Evolutionary conservation across 1,139 yeast genomes (phyloP).

Genomic region (Geotrichum macrosporum): DNA sequence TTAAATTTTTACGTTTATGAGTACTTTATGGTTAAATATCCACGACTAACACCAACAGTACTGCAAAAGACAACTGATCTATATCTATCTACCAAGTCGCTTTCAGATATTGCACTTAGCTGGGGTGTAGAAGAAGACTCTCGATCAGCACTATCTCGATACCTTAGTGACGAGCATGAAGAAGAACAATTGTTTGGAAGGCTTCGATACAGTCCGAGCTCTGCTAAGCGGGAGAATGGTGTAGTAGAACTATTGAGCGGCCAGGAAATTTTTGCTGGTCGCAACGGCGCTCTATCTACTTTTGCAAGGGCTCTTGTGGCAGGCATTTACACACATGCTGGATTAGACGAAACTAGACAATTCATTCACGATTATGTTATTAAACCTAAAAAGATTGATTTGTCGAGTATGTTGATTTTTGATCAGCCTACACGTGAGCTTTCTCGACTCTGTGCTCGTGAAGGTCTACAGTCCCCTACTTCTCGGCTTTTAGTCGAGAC

Average conservation of each 20-base stretch:
- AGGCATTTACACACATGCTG: constrained; percentile 44
- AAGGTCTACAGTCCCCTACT: constrained; percentile 69
- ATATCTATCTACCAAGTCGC: constrained; percentile 60
- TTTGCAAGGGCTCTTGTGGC: constrained; percentile 51
- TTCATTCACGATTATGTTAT: constrained; percentile 72
- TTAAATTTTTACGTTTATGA: constrained; percentile 74
- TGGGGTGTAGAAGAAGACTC: constrained; percentile 90
- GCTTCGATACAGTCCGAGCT: constrained; percentile 33
- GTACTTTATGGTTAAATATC: constrained; percentile 67
- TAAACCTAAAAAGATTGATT: constrained; percentile 65
- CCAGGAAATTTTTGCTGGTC: constrained; percentile 35
- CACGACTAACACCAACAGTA: constrained; percentile 80
- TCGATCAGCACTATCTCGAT: constrained; percentile 60
- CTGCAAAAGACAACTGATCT: constrained; percentile 71
- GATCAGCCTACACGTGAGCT: constrained; percentile 84
- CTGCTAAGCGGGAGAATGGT: constrained; percentile 41
- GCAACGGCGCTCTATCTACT: constrained; percentile 44
- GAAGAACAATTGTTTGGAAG: constrained; percentile 32
- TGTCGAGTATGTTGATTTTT: constrained; percentile 70
- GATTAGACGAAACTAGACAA: constrained; percentile 55
- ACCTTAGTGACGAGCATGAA: constrained; percentile 51
- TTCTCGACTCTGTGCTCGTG: constrained; percentile 70
- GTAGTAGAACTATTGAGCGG: constrained; percentile 38
- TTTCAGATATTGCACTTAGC: constrained; percentile 55
- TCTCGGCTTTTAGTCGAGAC: constrained; percentile 87